Percentiles rank a stretch among this genome's conserved stretches.
Evolutionary conservation across 805 yeast genomes (phyloP).

Genomic region (Debaryomyces castellii): DNA sequence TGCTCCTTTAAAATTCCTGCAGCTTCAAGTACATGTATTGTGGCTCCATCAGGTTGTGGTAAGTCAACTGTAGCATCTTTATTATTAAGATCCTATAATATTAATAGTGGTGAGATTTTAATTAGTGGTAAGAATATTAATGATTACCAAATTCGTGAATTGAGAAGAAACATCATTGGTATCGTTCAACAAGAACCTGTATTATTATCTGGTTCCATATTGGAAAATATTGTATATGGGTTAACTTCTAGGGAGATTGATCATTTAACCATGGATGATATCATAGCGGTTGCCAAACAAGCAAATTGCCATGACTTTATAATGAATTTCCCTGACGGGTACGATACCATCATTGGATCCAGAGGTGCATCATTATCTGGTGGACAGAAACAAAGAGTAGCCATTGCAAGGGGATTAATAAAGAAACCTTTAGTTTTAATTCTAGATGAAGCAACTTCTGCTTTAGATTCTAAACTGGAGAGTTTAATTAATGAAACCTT

Average conservation of each 20-base stretch:
- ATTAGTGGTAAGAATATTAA: conserved; percentile 54
- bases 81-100: conserved; percentile 52
- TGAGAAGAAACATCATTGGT: conserved; percentile 51
- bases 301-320: conserved; percentile 63
- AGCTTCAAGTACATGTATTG: conserved; percentile 41
- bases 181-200: conserved; percentile 65
- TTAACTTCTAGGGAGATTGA: conserved; percentile 35
- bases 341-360: conserved; percentile 55
- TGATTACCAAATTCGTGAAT: conserved; percentile 47
- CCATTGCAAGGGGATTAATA: conserved; percentile 72
- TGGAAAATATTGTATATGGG: conserved; percentile 59
- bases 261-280: conserved; percentile 40
- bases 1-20: conserved; percentile 36
- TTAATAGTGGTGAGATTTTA: conserved; percentile 46
- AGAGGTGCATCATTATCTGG: conserved; percentile 64
- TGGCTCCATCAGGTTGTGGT: conserved; percentile 64
- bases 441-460: conserved; percentile 70
- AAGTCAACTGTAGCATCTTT: conserved; percentile 58
- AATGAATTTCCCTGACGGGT: conserved; percentile 56
- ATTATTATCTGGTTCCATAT: conserved; percentile 52
- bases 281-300: conserved; percentile 43
- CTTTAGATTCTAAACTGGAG: conserved; percentile 55
- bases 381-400: conserved; percentile 76
- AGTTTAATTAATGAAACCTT: conserved; percentile 42
- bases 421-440: conserved; percentile 64